A percentile compares a stretch with the other conserved stretches of the same genome.
These are phyloP conservation scores for Naematelia aurantialba DNA, from an alignment of 768 basidiomycete species.

Conservation along the genomic window DNA sequence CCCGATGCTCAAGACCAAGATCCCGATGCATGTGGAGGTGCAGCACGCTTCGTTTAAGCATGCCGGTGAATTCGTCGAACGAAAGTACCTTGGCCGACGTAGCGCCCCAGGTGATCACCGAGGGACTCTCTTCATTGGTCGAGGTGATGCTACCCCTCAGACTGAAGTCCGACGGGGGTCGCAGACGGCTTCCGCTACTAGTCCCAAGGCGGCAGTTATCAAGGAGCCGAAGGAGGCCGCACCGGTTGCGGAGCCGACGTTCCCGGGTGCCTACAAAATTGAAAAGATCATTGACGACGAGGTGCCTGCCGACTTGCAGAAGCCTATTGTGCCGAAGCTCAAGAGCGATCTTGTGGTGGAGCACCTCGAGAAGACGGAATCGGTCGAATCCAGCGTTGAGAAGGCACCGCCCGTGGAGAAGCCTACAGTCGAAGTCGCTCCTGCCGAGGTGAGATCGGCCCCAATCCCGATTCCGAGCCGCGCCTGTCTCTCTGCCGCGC, in stretches of 20 bases:
- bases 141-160: background rate
- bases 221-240: background rate
- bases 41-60: conserved; percentile 13
- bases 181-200: background rate
- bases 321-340: background rate
- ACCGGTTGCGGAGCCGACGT: background rate
- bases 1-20: conserved; percentile 49
- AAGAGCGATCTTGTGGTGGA: background rate
- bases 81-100: background rate
- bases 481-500: background rate
- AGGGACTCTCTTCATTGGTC: background rate
- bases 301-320: background rate
- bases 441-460: background rate
- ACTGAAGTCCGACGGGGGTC: background rate
- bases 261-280: background rate
- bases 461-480: conserved; percentile 1
- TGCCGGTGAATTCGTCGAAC: conserved; percentile 4
- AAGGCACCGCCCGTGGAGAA: too few relatives aligned
- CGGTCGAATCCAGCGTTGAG: background rate
- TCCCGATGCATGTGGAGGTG: conserved; percentile 24
- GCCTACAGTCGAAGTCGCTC: too few relatives aligned
- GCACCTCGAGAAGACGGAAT: background rate
- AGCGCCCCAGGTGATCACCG: background rate
- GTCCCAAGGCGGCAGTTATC: background rate
- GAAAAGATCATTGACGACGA: background rate